A percentile compares a stretch with the other conserved stretches of the same genome.
Conservation (phyloP, 768 basidiomycete species). For the Rhizopogon vinicolor region DNA sequence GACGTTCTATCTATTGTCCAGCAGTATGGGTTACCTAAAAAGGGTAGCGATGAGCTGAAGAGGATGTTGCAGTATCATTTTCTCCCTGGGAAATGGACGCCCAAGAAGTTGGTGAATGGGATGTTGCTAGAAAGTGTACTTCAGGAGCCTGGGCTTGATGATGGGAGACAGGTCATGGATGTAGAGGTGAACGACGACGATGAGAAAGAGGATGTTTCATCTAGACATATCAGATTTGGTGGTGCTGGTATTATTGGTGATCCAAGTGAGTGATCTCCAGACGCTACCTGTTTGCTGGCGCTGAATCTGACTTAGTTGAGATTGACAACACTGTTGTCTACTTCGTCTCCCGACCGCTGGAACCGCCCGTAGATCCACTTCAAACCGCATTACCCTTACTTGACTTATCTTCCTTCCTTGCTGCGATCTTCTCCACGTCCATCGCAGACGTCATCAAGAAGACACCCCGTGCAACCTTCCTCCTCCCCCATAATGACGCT, state of each 20-base stretch:
- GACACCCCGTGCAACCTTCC: slow-evolving; percentile 69
- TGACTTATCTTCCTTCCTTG: slow-evolving; percentile 88
- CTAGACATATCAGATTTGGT: slow-evolving; percentile 69
- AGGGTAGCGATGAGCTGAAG: slow-evolving; percentile 65
- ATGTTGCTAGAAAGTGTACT: slow-evolving; percentile 80
- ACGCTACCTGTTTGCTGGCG: slow-evolving; percentile 6
- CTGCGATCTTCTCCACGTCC: slow-evolving; percentile 81
- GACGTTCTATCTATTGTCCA: slow-evolving; percentile 67
- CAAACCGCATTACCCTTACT: slow-evolving; percentile 77
- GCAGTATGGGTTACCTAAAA: slow-evolving; percentile 48
- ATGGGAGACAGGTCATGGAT: slow-evolving; percentile 64
- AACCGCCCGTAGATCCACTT: slow-evolving; percentile 78
- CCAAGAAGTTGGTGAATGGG: slow-evolving; percentile 65
- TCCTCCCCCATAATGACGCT: slow-evolving; percentile 87
- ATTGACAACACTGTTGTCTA: slow-evolving; percentile 82
- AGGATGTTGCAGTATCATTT: slow-evolving; percentile 86
- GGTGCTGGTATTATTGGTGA: slow-evolving; percentile 79
- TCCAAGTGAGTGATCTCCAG: slow-evolving; percentile 47
- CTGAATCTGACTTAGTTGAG: slow-evolving; percentile 42
- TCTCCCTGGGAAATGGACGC: slow-evolving; percentile 73
- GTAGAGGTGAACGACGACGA: slow-evolving; percentile 54
- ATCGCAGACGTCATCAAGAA: slow-evolving; percentile 66
- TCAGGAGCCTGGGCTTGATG: slow-evolving; percentile 62
- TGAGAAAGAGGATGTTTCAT: slow-evolving; percentile 41
- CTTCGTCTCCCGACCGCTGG: slow-evolving; percentile 78